Conservation (phyloP, 352 stramenopile genomes). For the Globisporangium sylvaticum region DNA sequence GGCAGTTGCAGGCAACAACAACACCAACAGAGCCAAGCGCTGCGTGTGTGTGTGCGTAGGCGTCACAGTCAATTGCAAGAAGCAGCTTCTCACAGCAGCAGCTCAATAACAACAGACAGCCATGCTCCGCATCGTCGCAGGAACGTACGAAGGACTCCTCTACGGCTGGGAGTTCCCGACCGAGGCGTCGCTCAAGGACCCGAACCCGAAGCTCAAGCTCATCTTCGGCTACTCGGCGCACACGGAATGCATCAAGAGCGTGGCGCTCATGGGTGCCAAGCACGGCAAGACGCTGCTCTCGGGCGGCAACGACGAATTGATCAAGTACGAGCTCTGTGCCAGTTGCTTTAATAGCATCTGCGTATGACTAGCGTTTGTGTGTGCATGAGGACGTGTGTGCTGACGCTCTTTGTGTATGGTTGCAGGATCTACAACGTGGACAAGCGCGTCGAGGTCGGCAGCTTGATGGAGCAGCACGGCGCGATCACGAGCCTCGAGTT, state of each 20-base stretch:
- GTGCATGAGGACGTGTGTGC: background rate
- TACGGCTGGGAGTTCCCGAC: constrained; percentile 77
- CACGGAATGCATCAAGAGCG: constrained; percentile 83
- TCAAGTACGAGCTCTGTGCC: constrained; percentile 54
- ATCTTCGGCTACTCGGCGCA: constrained; percentile 84
- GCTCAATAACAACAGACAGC: background rate
- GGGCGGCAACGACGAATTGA: constrained; percentile 81
- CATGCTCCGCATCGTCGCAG: constrained; percentile 78
- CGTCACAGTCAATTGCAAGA: background rate
- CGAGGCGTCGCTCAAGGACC: constrained; percentile 19
- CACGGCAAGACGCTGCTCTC: constrained; percentile 82
- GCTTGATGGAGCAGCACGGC: constrained; percentile 83
- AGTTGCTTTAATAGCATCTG: background rate
- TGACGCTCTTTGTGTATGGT: background rate
- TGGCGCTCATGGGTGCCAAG: constrained; percentile 74
- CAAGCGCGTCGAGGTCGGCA: constrained; percentile 84
- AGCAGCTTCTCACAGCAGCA: background rate
- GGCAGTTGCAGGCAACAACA: background rate
- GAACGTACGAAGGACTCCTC: constrained; percentile 84
- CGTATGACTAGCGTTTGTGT: too few relatives aligned
- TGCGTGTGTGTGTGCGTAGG: background rate
- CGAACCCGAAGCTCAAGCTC: constrained; percentile 67
- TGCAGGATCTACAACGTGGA: constrained; percentile 86
- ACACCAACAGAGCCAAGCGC: background rate
- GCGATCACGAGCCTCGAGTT: constrained; percentile 86